Evolutionary conservation across 257 asterid species (phyloP).

Genomic region (Osmanthus fragrans): DNA sequence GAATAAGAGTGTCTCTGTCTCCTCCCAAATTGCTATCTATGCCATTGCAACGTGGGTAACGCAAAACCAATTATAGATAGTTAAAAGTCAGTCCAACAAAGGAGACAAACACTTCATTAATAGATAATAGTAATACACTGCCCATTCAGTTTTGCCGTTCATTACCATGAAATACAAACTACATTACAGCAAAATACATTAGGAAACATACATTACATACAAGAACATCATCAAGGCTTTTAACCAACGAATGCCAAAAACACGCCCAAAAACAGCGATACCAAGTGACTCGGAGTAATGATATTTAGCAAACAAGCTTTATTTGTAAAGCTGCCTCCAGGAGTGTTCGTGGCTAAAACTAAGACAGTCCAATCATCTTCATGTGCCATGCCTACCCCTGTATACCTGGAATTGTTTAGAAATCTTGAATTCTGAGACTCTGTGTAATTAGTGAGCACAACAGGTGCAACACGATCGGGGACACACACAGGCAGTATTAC

Average conservation of each 20-base stretch:
- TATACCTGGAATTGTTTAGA: constrained; percentile 52
- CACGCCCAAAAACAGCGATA: constrained; percentile 15
- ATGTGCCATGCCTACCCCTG: constrained; percentile 64
- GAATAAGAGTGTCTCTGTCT: too few species aligned
- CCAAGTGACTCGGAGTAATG: neutral
- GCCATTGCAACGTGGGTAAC: too few species aligned
- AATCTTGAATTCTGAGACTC: constrained; percentile 49
- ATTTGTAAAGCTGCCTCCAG: constrained; percentile 59
- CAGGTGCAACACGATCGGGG: constrained; percentile 52
- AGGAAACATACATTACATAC: neutral
- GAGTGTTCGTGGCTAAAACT: constrained; percentile 59
- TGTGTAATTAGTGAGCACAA: constrained; percentile 77
- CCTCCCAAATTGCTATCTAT: too few species aligned
- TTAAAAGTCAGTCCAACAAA: neutral
- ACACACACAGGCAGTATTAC: constrained; percentile 77
- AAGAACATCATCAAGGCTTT: neutral
- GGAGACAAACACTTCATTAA: neutral
- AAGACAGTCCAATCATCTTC: constrained; percentile 82
- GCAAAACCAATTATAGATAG: neutral
- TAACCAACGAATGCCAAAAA: constrained; percentile 5
- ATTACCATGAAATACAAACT: neutral
- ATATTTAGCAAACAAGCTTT: constrained; percentile 3
- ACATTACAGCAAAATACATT: neutral
- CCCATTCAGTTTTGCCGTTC: neutral
- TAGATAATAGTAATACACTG: neutral